phyloP scores from a whole-genome alignment of 495 filamentous ascomycete species.

The Aspergillus panamensis region DNA sequence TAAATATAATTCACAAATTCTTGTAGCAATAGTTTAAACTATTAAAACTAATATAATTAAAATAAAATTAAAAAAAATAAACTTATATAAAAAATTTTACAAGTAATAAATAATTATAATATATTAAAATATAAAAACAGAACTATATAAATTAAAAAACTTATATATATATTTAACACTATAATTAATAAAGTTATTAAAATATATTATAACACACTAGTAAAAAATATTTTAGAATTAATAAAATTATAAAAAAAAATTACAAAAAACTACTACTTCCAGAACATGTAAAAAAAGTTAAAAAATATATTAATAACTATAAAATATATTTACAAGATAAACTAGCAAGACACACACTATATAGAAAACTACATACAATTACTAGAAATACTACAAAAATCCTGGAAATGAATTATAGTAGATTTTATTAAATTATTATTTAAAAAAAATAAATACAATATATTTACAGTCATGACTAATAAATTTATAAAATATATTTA shows the following conservation, averaged over 20 bases:
- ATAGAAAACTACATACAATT: not conserved
- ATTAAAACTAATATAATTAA: not conserved
- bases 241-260: not conserved
- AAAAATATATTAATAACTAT: not conserved
- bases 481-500: slow-evolving; percentile 29
- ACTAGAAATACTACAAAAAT: too few species aligned
- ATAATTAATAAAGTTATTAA: too few species aligned
- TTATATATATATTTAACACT: too few species aligned
- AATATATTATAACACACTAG: not conserved
- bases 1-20: too few species aligned
- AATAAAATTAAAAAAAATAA: not conserved
- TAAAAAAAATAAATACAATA: not conserved
- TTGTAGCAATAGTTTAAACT: too few species aligned
- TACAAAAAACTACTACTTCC: not conserved
- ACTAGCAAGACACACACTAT: not conserved
- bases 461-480: not conserved
- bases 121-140: too few species aligned
- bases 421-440: too few species aligned
- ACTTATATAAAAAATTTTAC: not conserved
- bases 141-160: too few species aligned
- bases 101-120: too few species aligned
- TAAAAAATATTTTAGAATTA: not conserved
- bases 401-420: too few species aligned
- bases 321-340: not conserved
- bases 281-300: not conserved